A percentile compares a stretch with the other conserved stretches of the same genome.
phyloP scores from a whole-genome alignment of 306 rosid genomes.

The Quercus engelmannii region DNA sequence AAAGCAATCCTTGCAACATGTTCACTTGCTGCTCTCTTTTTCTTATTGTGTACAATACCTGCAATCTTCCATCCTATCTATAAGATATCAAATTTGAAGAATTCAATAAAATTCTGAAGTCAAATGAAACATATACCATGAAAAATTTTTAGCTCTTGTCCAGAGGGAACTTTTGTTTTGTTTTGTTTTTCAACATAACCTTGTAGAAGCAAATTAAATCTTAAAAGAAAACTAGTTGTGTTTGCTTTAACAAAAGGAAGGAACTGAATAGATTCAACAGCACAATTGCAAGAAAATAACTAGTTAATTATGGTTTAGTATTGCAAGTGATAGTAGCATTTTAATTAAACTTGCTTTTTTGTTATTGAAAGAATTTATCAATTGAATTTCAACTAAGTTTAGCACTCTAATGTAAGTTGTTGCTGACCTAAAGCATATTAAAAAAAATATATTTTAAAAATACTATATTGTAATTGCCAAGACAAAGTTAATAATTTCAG shows the following conservation, averaged over 20 bases:
- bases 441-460: no score
- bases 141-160: neutral
- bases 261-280: neutral
- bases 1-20: slow-evolving; percentile 58
- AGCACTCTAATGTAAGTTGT: neutral
- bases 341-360: no score
- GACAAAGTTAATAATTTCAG: slow-evolving; percentile 1
- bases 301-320: no score
- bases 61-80: slow-evolving; percentile 34
- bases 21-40: slow-evolving; percentile 68
- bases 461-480: neutral
- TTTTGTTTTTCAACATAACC: neutral
- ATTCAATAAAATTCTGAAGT: slow-evolving; percentile 10
- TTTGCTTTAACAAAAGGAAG: neutral
- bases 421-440: neutral
- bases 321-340: no score
- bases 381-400: no score
- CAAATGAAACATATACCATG: slow-evolving; percentile 18
- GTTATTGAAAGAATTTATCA: no score
- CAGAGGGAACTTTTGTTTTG: neutral
- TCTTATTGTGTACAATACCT: slow-evolving; percentile 53
- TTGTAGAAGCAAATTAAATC: neutral
- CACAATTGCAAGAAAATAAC: no score
- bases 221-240: neutral
- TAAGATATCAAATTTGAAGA: slow-evolving; percentile 33